Evolutionary conservation across 257 asterid species (phyloP), one percentile per base, ranked within the genome.

Genomic region (Verbena officinalis): DNA sequence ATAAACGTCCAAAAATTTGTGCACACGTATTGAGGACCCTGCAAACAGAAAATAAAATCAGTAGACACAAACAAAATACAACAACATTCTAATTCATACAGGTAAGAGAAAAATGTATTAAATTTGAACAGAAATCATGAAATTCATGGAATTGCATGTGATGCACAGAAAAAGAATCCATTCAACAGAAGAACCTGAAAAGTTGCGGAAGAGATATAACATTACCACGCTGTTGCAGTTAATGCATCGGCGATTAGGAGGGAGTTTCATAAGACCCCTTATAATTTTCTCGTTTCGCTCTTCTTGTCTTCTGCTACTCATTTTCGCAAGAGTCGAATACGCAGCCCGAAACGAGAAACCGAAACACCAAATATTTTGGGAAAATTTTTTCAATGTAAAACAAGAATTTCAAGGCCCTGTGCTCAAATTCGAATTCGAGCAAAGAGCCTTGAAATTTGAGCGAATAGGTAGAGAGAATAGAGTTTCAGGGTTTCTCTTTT

Each of bases 11-110:
- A 93, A 69, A 93, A 93, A 66, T 83, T 89, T 54, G 97, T 87
- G 73, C 99, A 93, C 13, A 87, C 95, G 60, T 90, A 93, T 56
- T 93, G 99, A 73, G 99, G 99, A 56, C 95, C 99, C 99, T 93
- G 91, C 88, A 76, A 46, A 51, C 65, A 74, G 33, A 55, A 65
- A 60, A 70, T 5, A 22, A 17, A 49, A 22, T 23, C 16, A 36
- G 23, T 4, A 46, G 8, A 33, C 34, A 21, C 66, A 51, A 51
- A 50, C 23, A 31, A 16, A 38, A 36, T 31, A 21, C 22, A 64
- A 21, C 19, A 45, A 42, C 59, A 67, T 51, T 62, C 53, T 3
- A 46, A 1, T 39, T 15, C 5, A 21, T 8, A 60, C 12, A 57
- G 22, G 30, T 59, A 16, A 15, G 38, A 54, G 1, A 15, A 36